These are phyloP conservation scores for Dipsacomyces acuminosporus DNA, from an alignment of 371 early-diverging fungal genomes.

Conservation along the genomic window DNA sequence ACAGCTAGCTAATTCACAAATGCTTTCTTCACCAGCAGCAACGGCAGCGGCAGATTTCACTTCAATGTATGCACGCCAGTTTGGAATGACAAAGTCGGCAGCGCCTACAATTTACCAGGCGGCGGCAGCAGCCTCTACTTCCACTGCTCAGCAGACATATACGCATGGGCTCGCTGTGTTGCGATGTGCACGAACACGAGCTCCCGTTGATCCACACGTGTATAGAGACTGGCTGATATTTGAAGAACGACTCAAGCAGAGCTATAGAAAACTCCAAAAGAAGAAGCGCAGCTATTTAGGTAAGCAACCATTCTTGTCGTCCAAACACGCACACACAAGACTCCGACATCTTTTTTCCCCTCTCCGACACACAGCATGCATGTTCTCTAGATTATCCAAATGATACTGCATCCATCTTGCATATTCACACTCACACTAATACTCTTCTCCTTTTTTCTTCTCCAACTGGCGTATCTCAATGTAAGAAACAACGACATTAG, in stretches of 20 bases:
- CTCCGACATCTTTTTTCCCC: too few species aligned
- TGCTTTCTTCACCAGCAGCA: slow-evolving; percentile 19
- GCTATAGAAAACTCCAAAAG: slow-evolving; percentile 46
- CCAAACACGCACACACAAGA: too few species aligned
- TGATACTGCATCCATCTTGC: too few species aligned
- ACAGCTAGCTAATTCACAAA: slow-evolving; percentile 2
- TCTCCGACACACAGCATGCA: too few species aligned
- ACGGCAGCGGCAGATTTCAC: slow-evolving; percentile 41
- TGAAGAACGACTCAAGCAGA: slow-evolving; percentile 51
- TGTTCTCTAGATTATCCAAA: too few species aligned
- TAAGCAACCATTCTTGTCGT: too few species aligned
- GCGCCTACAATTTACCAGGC: slow-evolving; percentile 33
- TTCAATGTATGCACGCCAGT: slow-evolving; percentile 42
- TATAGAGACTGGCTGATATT: slow-evolving; percentile 53
- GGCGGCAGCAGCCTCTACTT: slow-evolving; percentile 19
- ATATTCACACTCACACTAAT: too few species aligned
- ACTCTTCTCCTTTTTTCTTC: too few species aligned
- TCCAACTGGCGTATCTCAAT: too few species aligned
- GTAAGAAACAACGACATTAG: too few species aligned
- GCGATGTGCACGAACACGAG: slow-evolving; percentile 41
- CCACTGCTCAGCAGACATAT: slow-evolving; percentile 20
- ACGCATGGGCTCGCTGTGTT: slow-evolving; percentile 46
- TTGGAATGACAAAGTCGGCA: slow-evolving; percentile 30
- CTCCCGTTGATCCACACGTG: slow-evolving; percentile 47
- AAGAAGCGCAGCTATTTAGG: slow-evolving; percentile 48